Evolutionary conservation across 495 filamentous ascomycete genomes (phyloP), one percentile per base, ranked within the genome.

Genomic region (Sporormia fimetaria): DNA sequence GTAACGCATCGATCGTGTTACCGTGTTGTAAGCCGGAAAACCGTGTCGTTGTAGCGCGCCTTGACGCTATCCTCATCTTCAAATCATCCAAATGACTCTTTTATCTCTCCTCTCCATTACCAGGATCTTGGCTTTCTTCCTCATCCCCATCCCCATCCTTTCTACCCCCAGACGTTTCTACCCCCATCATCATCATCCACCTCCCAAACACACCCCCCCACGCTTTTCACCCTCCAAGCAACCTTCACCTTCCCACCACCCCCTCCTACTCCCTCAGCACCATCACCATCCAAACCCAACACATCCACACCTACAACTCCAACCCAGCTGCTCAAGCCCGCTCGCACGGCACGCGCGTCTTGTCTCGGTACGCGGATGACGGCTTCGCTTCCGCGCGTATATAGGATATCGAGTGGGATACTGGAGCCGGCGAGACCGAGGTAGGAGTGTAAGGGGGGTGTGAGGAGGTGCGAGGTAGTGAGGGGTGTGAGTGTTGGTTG

Each of bases 331-430:
- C 74, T 74, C 47, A 81, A 61, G 8, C 80, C 81, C 3, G 75
- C 76, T 4, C 82, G 65, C 10, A 88, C 75, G 4, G 69, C 78
- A 0, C 55, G 61, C 5, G 72, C 66, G 53, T 95, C 84, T 38
- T 73, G 69, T 28, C 72, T 56, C 0, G 87, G 82, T 1, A 94
- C 63, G 12, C 88, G 73, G 21, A 94, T 63, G 83, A 83, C 93
- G 22, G 70, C 70, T 10, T 73, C 64, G 24, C 24, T 45, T 1
- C 58, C 67, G 6, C 70, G 61, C 3, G 81, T 60, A 29, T 81
- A 75, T 6, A 95, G 66, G 22, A 94, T 78, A 52, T 95, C 88
- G 44, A 94, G 61, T 0, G 80, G 65, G 15, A 94, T 84, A 1
- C 79, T 73, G 4, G 80, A 67, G 22, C 88, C 88, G 2, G 74